Percentiles rank a stretch among this genome's conserved stretches.
phyloP scores from a whole-genome alignment of 192 early-diverging fungal genomes.

The Coemansia sp. region DNA sequence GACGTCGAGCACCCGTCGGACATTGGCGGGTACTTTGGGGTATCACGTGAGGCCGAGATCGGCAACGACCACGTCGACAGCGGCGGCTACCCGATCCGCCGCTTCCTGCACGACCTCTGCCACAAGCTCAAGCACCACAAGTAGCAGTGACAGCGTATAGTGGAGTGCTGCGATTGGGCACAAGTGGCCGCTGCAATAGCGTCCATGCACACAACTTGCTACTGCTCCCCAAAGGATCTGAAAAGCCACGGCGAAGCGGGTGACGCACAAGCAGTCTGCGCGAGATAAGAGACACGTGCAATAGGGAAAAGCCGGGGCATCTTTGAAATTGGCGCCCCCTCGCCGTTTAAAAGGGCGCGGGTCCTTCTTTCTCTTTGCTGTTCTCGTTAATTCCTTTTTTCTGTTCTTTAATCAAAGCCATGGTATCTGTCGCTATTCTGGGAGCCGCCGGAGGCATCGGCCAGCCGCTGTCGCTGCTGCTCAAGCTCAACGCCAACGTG shows the following conservation, averaged over 20 bases:
- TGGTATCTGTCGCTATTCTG: conserved; percentile 52
- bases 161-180: neutral
- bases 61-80: conserved; percentile 27
- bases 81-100: conserved; percentile 1
- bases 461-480: conserved; percentile 91
- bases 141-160: neutral
- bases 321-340: neutral
- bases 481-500: conserved; percentile 86
- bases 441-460: conserved; percentile 93
- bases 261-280: neutral
- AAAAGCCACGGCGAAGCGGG: neutral
- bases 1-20: conserved; percentile 19
- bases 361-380: neutral
- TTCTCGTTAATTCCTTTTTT: neutral
- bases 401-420: neutral
- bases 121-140: neutral
- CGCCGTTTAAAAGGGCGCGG: neutral
- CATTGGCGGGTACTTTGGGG: conserved; percentile 31
- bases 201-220: neutral
- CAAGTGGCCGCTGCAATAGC: neutral
- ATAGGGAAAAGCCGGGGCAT: neutral
- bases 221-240: neutral
- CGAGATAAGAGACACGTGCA: conserved; percentile 1
- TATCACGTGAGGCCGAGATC: conserved; percentile 25
- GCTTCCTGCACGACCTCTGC: conserved; percentile 4